Evolutionary conservation across 345 rosid genomes (phyloP), one percentile per base, ranked within the genome.

Genomic region (Rhizophora apiculata): DNA sequence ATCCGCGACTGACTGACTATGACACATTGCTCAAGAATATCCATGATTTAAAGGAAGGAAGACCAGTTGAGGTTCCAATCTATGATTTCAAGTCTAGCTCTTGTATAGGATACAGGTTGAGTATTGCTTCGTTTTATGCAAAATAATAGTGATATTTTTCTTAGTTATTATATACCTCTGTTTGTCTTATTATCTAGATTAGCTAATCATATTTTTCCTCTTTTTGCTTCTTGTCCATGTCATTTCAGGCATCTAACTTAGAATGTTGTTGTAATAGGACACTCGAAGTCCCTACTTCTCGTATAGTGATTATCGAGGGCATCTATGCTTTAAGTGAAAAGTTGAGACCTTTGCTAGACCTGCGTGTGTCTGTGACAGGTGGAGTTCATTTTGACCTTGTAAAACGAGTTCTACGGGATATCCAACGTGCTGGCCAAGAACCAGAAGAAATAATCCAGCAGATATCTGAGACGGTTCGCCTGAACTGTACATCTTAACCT

Each of bases 371-470:
- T 58, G 97, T 96, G 37, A 96, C 87, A 37, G 98, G 99, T 60
- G 99, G 98, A 13, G 94, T 96, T 79, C 99, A 96, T 77, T 96
- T 96, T 86, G 99, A 96, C 71, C 99, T 96, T 70, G 99, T 96
- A 65, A 96, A 96, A 80, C 84, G 98, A 64, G 99, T 92, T 75
- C 84, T 96, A 65, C 85, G 97, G 71, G 99, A 96, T 74, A 96
- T 96, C 78, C 98, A 96, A 66, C 96, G 98, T 65, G 99, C 93
- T 83, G 93, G 96, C 19, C 98, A 92, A 85, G 90, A 90, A 83
- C 98, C 99, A 31, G 94, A 90, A 80, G 98, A 96, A 84, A 96
- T 95, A 49, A 92, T 95, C 72, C 91, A 95, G 68, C 98, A 96
- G 81, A 96, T 96, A 79, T 96, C 99, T 75, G 99, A 96, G 84